phyloP scores from a whole-genome alignment of 495 filamentous ascomycete species.

The Neurospora hispaniola region DNA sequence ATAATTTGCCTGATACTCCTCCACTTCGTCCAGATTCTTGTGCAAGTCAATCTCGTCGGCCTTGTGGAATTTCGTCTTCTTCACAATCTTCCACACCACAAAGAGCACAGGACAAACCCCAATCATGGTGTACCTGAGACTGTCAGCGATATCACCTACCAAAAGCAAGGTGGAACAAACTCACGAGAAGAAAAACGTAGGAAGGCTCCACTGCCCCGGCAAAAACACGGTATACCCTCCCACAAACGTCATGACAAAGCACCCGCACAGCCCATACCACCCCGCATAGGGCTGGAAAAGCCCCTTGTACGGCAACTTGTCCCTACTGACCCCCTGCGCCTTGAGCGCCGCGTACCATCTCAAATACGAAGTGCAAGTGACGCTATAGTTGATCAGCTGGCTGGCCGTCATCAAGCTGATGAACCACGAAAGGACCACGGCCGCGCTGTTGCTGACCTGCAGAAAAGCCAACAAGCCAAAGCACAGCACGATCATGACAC shows the following conservation, averaged over 20 bases:
- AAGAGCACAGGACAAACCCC: constrained; percentile 55
- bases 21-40: constrained; percentile 57
- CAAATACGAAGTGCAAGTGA: constrained; percentile 60
- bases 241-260: constrained; percentile 61
- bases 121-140: constrained; percentile 52
- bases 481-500: constrained; percentile 48
- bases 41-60: constrained; percentile 54
- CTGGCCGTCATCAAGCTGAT: constrained; percentile 59
- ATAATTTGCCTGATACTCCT: constrained; percentile 60
- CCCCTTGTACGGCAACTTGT: constrained; percentile 54
- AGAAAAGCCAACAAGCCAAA: constrained; percentile 61
- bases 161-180: constrained; percentile 7
- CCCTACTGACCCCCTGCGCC: constrained; percentile 55
- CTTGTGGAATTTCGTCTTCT: constrained; percentile 47
- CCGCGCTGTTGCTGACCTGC: constrained; percentile 56
- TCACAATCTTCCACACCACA: constrained; percentile 58
- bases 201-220: constrained; percentile 51
- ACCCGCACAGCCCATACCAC: constrained; percentile 52
- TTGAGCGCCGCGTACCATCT: constrained; percentile 59
- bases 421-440: constrained; percentile 67
- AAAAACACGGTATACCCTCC: constrained; percentile 70
- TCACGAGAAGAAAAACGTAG: constrained; percentile 68
- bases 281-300: constrained; percentile 59
- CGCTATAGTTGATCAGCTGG: constrained; percentile 68
- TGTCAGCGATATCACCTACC: background rate